phyloP scores from a whole-genome alignment of 177 flowering plant species.

The Telopea speciosissima region DNA sequence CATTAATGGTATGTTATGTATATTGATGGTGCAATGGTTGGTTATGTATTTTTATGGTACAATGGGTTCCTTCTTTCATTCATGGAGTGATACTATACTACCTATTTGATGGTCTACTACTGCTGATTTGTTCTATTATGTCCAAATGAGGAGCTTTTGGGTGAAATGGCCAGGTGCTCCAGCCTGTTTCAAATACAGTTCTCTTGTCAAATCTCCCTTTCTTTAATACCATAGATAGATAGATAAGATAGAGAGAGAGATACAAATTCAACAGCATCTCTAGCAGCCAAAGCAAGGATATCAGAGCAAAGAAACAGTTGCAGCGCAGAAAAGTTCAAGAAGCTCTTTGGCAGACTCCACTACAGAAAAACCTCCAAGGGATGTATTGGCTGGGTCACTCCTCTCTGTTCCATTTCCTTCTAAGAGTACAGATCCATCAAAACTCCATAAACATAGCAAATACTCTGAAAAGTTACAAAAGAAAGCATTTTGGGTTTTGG shows the following conservation, averaged over 20 bases:
- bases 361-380: slow-evolving; percentile 62
- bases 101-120: too few relatives aligned
- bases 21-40: too few relatives aligned
- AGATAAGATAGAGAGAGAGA: not conserved
- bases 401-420: slow-evolving; percentile 64
- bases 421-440: slow-evolving; percentile 19
- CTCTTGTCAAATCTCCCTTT: not conserved
- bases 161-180: too few relatives aligned
- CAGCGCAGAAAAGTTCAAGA: slow-evolving; percentile 69
- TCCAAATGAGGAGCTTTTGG: too few relatives aligned
- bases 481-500: not conserved
- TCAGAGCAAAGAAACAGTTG: slow-evolving; percentile 83
- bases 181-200: slow-evolving; percentile 28
- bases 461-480: not conserved
- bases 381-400: slow-evolving; percentile 30
- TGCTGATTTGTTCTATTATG: too few relatives aligned
- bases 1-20: too few relatives aligned
- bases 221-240: not conserved
- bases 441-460: slow-evolving; percentile 27
- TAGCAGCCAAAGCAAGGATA: slow-evolving; percentile 66
- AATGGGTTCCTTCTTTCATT: too few relatives aligned
- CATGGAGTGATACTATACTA: too few relatives aligned
- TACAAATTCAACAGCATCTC: slow-evolving; percentile 76
- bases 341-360: slow-evolving; percentile 60
- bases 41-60: too few relatives aligned